phyloP scores from a whole-genome alignment of 257 asterid genomes.

The Fraxinus anomala region DNA sequence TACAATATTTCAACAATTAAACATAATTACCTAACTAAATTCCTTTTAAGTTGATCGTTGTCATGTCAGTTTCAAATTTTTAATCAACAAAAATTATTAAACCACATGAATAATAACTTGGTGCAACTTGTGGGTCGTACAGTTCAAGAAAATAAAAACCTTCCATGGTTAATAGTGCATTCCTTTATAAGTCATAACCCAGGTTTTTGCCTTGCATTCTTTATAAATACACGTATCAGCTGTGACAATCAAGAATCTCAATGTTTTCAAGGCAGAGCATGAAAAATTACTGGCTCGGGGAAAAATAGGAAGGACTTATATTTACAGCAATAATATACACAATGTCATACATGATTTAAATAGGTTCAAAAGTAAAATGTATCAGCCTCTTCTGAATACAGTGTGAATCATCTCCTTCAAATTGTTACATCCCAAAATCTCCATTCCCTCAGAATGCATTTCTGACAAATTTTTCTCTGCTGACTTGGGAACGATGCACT shows the following conservation, averaged over 20 bases:
- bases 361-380: not conserved
- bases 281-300: not conserved
- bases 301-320: not conserved
- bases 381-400: constrained; percentile 51
- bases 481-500: constrained; percentile 68
- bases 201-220: not conserved
- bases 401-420: constrained; percentile 83
- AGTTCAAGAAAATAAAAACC: too few relatives aligned
- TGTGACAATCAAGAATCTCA: not conserved
- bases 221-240: not conserved
- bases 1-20: too few relatives aligned
- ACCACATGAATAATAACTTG: too few relatives aligned
- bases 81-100: too few relatives aligned
- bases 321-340: not conserved
- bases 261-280: not conserved
- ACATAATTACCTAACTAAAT: too few relatives aligned
- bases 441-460: constrained; percentile 44
- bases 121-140: too few relatives aligned
- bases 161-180: too few relatives aligned
- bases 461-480: constrained; percentile 53
- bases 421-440: constrained; percentile 70
- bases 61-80: too few relatives aligned
- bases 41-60: too few relatives aligned
- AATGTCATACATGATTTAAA: not conserved
- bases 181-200: too few relatives aligned